Evolutionary conservation across 441 rosid species (phyloP), one percentile per base, ranked within the genome.

Genomic region (Rhodomyrtus psidioides): DNA sequence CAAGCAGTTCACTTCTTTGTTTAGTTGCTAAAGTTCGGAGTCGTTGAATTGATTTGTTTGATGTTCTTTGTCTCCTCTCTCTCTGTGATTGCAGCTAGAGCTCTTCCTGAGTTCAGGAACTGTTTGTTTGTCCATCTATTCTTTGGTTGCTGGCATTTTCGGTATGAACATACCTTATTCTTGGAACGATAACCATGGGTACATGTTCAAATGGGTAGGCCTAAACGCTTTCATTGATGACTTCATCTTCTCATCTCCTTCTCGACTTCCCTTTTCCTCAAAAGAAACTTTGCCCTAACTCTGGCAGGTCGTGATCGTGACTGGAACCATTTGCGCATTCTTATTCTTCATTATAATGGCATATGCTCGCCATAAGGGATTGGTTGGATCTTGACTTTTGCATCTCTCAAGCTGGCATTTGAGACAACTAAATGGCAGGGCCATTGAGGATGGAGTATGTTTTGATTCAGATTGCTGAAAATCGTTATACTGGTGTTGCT

Each of bases 111-210:
- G 96, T 85, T 90, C 99, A 6, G 98, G 95, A 87, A 96, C 98
- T 7, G 98, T 95, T 21, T 91, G 92, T 87, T 82, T 94, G 85
- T 89, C 96, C 82, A 84, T 95, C 54, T 95, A 90, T 88, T 93
- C 99, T 62, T 90, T 96, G 92, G 94, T 96, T 53, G 91, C 96
- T 75, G 99, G 88, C 70, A 94, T 97, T 85, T 97, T 95, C 75
- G 99, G 99, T 83, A 91, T 96, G 99, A 97, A 96, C 90, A 94
- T 97, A 86, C 99, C 98, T 16, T 97, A 93, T 85, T 87, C 93
- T 8, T 97, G 99, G 99, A 97, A 95, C 60, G 70, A 91, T 0
- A 0, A 86, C 86, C 94, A 96, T 85, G 96, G 93, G 59, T 95
- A 92, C 94, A 88, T 95, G 86, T 97, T 96, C 88, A 93, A 93